Evolutionary conservation across 441 rosid species (phyloP), one percentile per base, ranked within the genome.

Genomic region (Pelargonium myrrhifolium): DNA sequence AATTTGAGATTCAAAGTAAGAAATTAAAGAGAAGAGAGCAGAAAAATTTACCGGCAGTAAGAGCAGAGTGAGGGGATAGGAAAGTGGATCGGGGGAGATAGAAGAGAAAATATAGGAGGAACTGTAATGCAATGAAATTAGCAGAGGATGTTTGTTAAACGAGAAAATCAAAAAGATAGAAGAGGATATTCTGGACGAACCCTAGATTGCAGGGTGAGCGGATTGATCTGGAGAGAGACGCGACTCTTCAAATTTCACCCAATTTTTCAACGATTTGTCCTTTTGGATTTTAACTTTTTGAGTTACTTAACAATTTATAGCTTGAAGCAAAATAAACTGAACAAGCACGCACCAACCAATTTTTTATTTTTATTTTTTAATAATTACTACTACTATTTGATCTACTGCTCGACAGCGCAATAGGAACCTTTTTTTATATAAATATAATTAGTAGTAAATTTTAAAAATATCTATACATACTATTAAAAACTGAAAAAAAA

Each of bases 151-250:
- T 56, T 56, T 56, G 61, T 12, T 24, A 0, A 56, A 56, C 61
- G 9, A 56, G 62, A 21, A 21, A 56, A 56, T 18, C 15, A 21
- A 15, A 0, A 7, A 55, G 12, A 18, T 2, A 10, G 56, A 49
- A 15, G 5, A n/a, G 62, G 62, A 56, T 56, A 56, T 56, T 56
- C 62, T 56, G 62, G 31, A 3, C 24, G 62, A 56, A 9, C 62
- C 62, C 62, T 56, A 56, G 62, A 56, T 56, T 56, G 62, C 28
- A 56, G 62, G 62, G 62, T 56, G 24, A 4, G 62, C 62, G 62
- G 10, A 2, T 56, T 21, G 62, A 56, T 56, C 22, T 14, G 12
- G 11, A 10, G 28, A 56, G 62, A 56, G 62, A 21, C 12, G 62
- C 62, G 10, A 56, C 62, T 56, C 26, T 56, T 21, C 28, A 21